A percentile compares a stretch with the other conserved stretches of the same genome.
Evolutionary conservation across 2,329 filamentous ascomycete genomes (phyloP).

Genomic region (Diplodia seriata): DNA sequence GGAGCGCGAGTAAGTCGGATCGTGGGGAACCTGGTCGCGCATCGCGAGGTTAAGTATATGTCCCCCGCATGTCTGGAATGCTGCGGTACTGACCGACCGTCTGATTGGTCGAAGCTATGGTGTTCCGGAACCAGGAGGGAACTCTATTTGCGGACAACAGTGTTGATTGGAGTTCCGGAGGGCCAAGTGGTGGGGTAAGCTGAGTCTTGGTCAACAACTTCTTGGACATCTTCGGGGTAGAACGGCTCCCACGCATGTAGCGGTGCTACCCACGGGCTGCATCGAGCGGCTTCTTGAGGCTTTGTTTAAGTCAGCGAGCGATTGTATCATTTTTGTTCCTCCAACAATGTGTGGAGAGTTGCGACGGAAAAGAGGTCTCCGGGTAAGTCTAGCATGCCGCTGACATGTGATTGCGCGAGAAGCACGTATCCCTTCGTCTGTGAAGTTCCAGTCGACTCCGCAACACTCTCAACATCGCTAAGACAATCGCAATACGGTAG

Average conservation of each 20-base stretch:
- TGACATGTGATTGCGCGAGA: not conserved
- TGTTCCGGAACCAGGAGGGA: conserved; percentile 13
- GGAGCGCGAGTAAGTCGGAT: conserved; percentile 6
- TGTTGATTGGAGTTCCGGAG: not conserved
- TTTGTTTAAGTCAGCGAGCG: not conserved
- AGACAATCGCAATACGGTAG: too few relatives aligned
- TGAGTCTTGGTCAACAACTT: not conserved
- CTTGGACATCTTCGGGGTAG: not conserved
- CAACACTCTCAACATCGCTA: too few relatives aligned
- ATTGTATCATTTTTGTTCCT: not conserved
- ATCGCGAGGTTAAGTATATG: not conserved
- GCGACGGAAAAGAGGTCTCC: not conserved
- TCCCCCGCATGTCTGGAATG: conserved; percentile 23
- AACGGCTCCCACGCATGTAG: not conserved
- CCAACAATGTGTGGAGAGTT: not conserved
- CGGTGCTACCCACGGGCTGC: not conserved
- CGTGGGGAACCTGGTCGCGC: conserved; percentile 26
- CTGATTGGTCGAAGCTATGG: not conserved
- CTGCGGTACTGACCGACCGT: not conserved
- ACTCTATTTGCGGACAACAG: not conserved
- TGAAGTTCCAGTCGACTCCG: too few relatives aligned
- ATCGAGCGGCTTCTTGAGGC: not conserved
- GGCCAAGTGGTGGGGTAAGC: conserved; percentile 22
- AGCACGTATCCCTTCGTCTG: not conserved
- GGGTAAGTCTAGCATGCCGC: not conserved